Conservation (phyloP, 1,284 basidiomycete genomes). For the Ustilago hordei region DNA sequence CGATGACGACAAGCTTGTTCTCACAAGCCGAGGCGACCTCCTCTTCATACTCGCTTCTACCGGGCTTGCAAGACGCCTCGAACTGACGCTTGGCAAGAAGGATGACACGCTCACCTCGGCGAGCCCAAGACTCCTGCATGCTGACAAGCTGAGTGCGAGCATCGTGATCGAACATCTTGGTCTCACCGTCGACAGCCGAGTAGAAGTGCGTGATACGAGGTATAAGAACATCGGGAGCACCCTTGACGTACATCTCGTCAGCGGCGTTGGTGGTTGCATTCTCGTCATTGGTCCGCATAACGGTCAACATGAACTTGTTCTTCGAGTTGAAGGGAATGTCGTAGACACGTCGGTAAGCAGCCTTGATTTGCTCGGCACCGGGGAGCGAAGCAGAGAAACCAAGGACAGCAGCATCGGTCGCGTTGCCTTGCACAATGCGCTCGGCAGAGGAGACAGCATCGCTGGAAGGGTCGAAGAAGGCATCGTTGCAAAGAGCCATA, state of each 20-base stretch:
- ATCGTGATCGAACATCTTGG: conserved; percentile 24
- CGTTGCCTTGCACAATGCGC: conserved; percentile 75
- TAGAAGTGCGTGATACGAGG: conserved; percentile 66
- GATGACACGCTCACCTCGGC: conserved; percentile 76
- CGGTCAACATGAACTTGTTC: conserved; percentile 78
- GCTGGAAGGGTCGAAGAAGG: conserved; percentile 73
- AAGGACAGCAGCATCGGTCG: conserved; percentile 77
- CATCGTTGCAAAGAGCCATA: conserved; percentile 76
- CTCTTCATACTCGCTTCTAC: conserved; percentile 33
- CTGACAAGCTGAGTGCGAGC: conserved; percentile 33
- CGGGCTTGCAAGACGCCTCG: conserved; percentile 24
- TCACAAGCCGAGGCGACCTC: conserved; percentile 60
- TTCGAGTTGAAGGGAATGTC: conserved; percentile 75
- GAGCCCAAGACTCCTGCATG: conserved; percentile 71
- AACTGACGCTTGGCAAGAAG: conserved; percentile 71
- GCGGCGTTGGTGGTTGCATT: conserved; percentile 62
- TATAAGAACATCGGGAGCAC: conserved; percentile 69
- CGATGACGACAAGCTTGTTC: conserved; percentile 74
- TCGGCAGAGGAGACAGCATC: conserved; percentile 21
- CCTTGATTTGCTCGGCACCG: conserved; percentile 64
- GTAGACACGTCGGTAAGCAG: conserved; percentile 70
- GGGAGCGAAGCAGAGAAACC: conserved; percentile 74
- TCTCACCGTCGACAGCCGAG: conserved; percentile 33
- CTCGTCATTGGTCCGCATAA: conserved; percentile 66
- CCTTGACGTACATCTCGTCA: conserved; percentile 58